phyloP scores from a whole-genome alignment of 2,329 filamentous ascomycete species.

The Alternaria consortialis region DNA sequence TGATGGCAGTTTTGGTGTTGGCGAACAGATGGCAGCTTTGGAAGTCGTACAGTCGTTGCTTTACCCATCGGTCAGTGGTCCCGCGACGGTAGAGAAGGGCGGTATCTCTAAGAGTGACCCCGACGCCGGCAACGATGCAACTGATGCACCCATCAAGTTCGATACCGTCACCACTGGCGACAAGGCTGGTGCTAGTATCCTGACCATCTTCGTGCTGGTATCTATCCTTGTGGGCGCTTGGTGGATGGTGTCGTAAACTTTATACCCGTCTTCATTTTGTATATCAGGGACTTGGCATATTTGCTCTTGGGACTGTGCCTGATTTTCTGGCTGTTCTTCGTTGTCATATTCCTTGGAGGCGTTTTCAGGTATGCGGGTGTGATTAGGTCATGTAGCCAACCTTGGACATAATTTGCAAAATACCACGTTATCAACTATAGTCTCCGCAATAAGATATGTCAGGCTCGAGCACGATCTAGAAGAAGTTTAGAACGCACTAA shows the following conservation, averaged over 20 bases:
- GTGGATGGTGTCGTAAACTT: slow-evolving; percentile 59
- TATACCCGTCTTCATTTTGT: slow-evolving; percentile 4
- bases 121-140: slow-evolving; percentile 47
- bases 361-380: neutral
- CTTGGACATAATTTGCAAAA: neutral
- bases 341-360: neutral
- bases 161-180: slow-evolving; percentile 66
- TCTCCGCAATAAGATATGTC: no score
- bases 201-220: slow-evolving; percentile 67
- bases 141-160: slow-evolving; percentile 40
- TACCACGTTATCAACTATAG: neutral
- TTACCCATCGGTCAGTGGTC: slow-evolving; percentile 38
- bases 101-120: slow-evolving; percentile 61
- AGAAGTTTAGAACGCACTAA: no score
- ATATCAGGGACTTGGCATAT: neutral
- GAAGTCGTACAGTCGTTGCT: slow-evolving; percentile 62
- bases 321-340: neutral
- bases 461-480: no score
- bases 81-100: slow-evolving; percentile 60
- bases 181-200: slow-evolving; percentile 72
- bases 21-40: slow-evolving; percentile 68
- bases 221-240: slow-evolving; percentile 64
- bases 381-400: neutral
- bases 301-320: neutral
- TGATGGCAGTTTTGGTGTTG: slow-evolving; percentile 63